Conservation (phyloP, 257 asterid genomes). For the Pogostemon cablin region DNA sequence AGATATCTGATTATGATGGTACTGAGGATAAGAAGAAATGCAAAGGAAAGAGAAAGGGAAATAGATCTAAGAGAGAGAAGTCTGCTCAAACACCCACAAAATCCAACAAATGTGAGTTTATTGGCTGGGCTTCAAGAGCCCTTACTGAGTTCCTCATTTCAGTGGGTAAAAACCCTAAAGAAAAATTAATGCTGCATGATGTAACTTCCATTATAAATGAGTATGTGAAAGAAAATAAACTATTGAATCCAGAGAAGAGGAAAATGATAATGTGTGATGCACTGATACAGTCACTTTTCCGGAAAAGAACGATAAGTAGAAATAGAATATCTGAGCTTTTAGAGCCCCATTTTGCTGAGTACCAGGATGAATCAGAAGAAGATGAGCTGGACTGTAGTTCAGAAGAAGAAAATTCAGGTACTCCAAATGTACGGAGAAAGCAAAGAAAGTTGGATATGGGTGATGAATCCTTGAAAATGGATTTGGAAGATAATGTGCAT, state of each 20-base stretch:
- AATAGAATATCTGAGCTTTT: slow-evolving; percentile 54
- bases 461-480: slow-evolving; percentile 34
- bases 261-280: slow-evolving; percentile 60
- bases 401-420: slow-evolving; percentile 34
- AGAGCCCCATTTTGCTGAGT: slow-evolving; percentile 63
- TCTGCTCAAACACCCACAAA: slow-evolving; percentile 32
- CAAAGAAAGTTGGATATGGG: slow-evolving; percentile 39
- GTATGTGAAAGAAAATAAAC: slow-evolving; percentile 56
- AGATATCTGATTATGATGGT: not conserved
- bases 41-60: not conserved
- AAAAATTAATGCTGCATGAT: slow-evolving; percentile 51
- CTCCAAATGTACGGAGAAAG: slow-evolving; percentile 32
- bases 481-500: slow-evolving; percentile 30
- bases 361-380: slow-evolving; percentile 57
- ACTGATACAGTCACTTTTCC: slow-evolving; percentile 52
- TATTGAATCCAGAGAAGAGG: slow-evolving; percentile 55
- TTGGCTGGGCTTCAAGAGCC: slow-evolving; percentile 79
- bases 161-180: slow-evolving; percentile 56
- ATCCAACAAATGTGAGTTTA: slow-evolving; percentile 52
- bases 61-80: not conserved
- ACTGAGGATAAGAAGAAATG: not conserved
- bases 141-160: slow-evolving; percentile 66
- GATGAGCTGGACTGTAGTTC: slow-evolving; percentile 43
- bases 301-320: slow-evolving; percentile 44
- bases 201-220: slow-evolving; percentile 53